These are phyloP conservation scores for Thelonectria discophora DNA, from an alignment of 2,329 filamentous ascomycete genomes.

Conservation along the genomic window DNA sequence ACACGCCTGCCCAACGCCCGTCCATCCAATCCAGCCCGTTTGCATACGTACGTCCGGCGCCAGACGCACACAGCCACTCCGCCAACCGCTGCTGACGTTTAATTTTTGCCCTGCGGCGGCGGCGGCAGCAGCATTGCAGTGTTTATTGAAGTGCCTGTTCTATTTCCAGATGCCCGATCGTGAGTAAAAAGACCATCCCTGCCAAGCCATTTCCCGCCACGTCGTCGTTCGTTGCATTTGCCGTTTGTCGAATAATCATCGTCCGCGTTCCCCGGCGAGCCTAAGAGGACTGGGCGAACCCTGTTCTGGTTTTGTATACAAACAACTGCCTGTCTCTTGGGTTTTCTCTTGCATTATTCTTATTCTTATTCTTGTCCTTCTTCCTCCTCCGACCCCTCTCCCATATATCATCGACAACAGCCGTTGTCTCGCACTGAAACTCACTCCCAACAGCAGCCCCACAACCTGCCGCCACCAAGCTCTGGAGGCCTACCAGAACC, in stretches of 20 bases:
- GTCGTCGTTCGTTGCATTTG: slow-evolving; percentile 15
- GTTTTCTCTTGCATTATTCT: not conserved
- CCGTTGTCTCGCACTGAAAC: not conserved
- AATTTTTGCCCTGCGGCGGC: slow-evolving; percentile 31
- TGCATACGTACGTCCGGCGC: slow-evolving; percentile 6
- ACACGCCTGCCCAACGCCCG: no score
- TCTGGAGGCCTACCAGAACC: not conserved
- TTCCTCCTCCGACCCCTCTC: not conserved
- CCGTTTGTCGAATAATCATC: slow-evolving; percentile 15
- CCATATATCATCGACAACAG: not conserved
- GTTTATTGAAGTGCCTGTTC: not conserved
- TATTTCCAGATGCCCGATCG: slow-evolving; percentile 8
- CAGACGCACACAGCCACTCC: slow-evolving; percentile 33
- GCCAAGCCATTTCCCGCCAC: slow-evolving; percentile 14
- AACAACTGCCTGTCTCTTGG: not conserved
- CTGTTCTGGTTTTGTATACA: not conserved
- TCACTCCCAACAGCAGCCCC: not conserved
- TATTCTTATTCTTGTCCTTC: not conserved
- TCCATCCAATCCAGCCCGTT: not conserved
- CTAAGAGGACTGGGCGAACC: slow-evolving; percentile 1
- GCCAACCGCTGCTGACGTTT: slow-evolving; percentile 39
- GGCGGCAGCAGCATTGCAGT: not conserved
- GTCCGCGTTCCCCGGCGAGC: slow-evolving; percentile 6
- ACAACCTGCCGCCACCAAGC: not conserved
- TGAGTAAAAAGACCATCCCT: not conserved